Evolutionary conservation across 306 rosid species (phyloP).

Genomic region (Luffa acutangula): DNA sequence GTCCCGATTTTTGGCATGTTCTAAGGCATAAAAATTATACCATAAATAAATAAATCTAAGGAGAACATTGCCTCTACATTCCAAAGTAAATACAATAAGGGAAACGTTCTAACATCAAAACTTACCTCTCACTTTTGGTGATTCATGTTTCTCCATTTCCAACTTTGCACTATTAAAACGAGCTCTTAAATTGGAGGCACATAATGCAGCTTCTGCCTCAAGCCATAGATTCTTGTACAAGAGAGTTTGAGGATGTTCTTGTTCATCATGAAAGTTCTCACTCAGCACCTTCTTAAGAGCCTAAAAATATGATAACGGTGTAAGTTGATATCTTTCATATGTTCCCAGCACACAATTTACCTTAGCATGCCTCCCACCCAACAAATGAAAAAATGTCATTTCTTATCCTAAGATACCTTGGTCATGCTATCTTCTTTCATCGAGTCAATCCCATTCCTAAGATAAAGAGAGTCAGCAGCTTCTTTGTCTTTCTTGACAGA

Average conservation of each 20-base stretch:
- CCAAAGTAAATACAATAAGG: background rate
- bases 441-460: conserved; percentile 24
- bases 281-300: conserved; percentile 62
- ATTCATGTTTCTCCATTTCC: conserved; percentile 50
- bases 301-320: conserved; percentile 22
- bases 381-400: background rate
- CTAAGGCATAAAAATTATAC: conserved; percentile 18
- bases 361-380: background rate
- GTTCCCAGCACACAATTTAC: background rate
- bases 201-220: conserved; percentile 90
- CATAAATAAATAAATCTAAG: conserved; percentile 4
- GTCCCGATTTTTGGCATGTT: conserved; percentile 25
- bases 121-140: conserved; percentile 39
- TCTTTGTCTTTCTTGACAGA: conserved; percentile 20
- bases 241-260: conserved; percentile 36
- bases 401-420: conserved; percentile 32
- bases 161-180: conserved; percentile 59
- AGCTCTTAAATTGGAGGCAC: conserved; percentile 52
- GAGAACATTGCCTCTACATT: background rate
- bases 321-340: background rate
- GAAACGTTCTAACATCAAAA: background rate
- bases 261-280: conserved; percentile 51
- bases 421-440: conserved; percentile 49
- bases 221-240: conserved; percentile 86
- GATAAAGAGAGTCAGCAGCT: conserved; percentile 21